Evolutionary conservation across 148 eudicot genomes (phyloP), one percentile per base, ranked within the genome.

Genomic region (Spergularia bocconei): DNA sequence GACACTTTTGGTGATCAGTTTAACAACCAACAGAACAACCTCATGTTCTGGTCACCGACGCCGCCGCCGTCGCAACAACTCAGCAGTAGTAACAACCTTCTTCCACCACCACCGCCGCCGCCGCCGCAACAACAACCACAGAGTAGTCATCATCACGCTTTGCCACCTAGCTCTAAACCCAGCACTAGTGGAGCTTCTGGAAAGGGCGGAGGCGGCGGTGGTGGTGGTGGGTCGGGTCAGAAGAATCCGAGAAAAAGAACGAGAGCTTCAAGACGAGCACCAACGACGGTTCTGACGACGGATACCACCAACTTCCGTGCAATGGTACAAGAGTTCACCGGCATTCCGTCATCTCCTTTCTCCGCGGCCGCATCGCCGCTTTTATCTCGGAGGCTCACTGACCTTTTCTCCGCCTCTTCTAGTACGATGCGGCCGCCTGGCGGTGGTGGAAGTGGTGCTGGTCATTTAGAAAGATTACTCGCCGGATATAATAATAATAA

Each of bases 321-420:
- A 71, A 91, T 91, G 98, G 98, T 94, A 2, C 98, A 94, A 72
- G 96, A 94, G 56, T 94, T 90, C 54, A 94, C 98, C 4, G 98
- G 98, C 44, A 86, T 91, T 55, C 96, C 97, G 1, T 72, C 78
- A 3, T 69, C 79, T 2, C 81, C 77, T 9, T 78, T 63, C 54
- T 80, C 79, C 10, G 67, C 78, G 0, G 68, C 76, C 1, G 67
- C 79, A 2, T 80, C 79, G 0, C 83, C 83, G 17, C 72, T 80
- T 3, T 20, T 80, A 5, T 79, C 82, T 0, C 41, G 78, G 2
- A 50, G 82, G 13, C 53, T 75, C 3, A 63, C 58, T 4, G 79
- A 75, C 75, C 83, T 80, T 14, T 70, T 80, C 38, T 50, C 83
- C 33, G 67, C 75, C 2, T 17, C 56, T 0, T 17, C 48, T 1